Percentiles rank a stretch among this genome's conserved stretches.
Evolutionary conservation across 2,329 filamentous ascomycete species (phyloP).

Genomic region (Ophiobolus disseminans): DNA sequence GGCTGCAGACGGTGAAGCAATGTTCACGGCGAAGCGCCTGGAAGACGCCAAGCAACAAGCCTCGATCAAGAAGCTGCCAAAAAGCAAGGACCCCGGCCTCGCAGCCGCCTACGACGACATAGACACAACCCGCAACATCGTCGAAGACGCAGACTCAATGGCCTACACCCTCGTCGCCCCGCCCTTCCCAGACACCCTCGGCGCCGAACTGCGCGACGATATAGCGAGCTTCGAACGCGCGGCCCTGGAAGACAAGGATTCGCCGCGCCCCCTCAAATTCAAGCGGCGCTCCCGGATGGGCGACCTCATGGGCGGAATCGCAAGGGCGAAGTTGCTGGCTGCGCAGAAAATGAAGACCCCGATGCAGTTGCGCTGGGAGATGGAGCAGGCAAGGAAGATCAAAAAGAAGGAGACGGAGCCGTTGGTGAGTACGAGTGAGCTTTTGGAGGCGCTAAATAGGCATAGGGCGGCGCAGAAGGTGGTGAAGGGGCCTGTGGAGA

Average conservation of each 20-base stretch:
- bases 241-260: constrained; percentile 49
- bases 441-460: constrained; percentile 52
- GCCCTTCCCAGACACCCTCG: constrained; percentile 78
- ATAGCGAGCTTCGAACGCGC: constrained; percentile 68
- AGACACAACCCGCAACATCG: constrained; percentile 79
- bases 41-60: constrained; percentile 12
- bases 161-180: constrained; percentile 77
- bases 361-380: constrained; percentile 44
- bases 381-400: constrained; percentile 35
- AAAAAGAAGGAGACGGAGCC: constrained; percentile 22
- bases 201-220: constrained; percentile 84
- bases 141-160: constrained; percentile 64
- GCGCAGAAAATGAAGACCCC: constrained; percentile 42
- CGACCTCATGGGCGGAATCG: no score
- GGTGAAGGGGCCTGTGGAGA: constrained; percentile 20
- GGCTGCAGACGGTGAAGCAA: constrained; percentile 4
- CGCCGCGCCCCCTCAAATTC: constrained; percentile 11
- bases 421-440: constrained; percentile 39
- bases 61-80: constrained; percentile 13
- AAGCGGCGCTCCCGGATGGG: no score
- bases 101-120: constrained; percentile 49
- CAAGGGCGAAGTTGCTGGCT: constrained; percentile 22
- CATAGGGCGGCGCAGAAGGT: constrained; percentile 44
- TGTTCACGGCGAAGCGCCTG: background rate
- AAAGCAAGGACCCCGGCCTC: constrained; percentile 16